Base-by-base conservation (phyloP, 306 rosid species). In the Alnus rubra region DNA sequence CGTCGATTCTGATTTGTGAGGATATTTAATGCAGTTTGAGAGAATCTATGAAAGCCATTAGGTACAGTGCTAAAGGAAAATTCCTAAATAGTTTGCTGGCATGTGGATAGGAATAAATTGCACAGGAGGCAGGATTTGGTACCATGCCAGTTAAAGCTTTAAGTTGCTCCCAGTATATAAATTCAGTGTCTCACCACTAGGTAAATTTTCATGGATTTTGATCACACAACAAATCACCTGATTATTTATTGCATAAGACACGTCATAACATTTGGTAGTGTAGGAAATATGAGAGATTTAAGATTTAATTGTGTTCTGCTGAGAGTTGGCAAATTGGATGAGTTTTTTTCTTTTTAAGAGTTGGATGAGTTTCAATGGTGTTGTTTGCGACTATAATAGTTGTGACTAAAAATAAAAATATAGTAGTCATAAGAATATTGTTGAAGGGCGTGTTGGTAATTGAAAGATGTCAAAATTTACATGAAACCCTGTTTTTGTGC, bases 101-200 rank as follows among this genome's bases (percentile, higher is more conserved):
- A 88, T 86, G 89, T 89, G 93, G 89, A 86, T 79, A 81, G 85
- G 93, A 87, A 88, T 86, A 87, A 79, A 80, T 69, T 79, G 73
- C 37, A 74, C 88, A 84, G 74, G 87, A 78, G 82, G 59, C 80
- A 81, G 74, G 80, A 87, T 86, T 79, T 77, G 81, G 83, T 78
- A 67, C 87, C 44, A 78, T 82, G 7, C 65, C 48, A 56, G 4
- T 73, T 58, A 75, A 53, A 58, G 73, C 75, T 77, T 82, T 54
- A 76, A 83, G 81, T 83, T 82, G 82, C 60, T 86, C 82, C 84
- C 89, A 76, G 72, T 79, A 85, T 77, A 76, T 88, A 86, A 84
- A 81, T 87, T 83, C 74, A 14, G 19, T 79, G 75, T 69, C 72
- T 18, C 58, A 81, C 77, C 89, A 85, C 86, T 65, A 78, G 91